Percentiles rank a stretch among this genome's conserved stretches.
These are phyloP conservation scores for Uronychia setigera DNA, from an alignment of 73 alveolate genomes.

Conservation along the genomic window DNA sequence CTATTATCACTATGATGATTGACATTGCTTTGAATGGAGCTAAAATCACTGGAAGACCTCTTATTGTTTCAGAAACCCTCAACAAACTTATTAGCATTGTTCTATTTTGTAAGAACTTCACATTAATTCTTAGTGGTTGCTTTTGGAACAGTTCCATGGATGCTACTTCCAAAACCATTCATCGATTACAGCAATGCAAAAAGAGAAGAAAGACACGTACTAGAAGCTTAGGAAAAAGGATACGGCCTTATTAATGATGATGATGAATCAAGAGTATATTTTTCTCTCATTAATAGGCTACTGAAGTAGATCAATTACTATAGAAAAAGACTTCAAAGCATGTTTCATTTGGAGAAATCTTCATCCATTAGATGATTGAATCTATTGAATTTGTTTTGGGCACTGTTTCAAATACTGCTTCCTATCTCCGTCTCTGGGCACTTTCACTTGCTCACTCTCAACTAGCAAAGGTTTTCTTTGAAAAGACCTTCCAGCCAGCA, in stretches of 20 bases:
- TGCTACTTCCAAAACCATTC: conserved; percentile 92
- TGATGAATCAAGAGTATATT: conserved; percentile 21
- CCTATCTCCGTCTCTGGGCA: conserved; percentile 99
- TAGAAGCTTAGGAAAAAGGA: conserved; percentile 29
- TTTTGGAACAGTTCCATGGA: conserved; percentile 73
- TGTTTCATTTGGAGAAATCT: conserved; percentile 85
- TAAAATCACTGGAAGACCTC: conserved; percentile 72
- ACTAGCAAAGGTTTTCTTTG: conserved; percentile 96
- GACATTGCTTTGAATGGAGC: conserved; percentile 86
- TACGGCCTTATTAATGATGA: conserved; percentile 26
- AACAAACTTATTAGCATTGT: conserved; percentile 49
- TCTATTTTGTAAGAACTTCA: conserved; percentile 18
- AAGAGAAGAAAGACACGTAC: conserved; percentile 12
- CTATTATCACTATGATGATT: conserved; percentile 88
- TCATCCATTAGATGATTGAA: conserved; percentile 96
- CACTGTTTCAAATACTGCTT: conserved; percentile 97
- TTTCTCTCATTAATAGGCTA: conserved; percentile 35
- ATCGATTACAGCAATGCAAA: not conserved
- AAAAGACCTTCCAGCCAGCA: conserved; percentile 80
- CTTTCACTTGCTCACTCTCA: conserved; percentile 98
- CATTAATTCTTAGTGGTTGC: conserved; percentile 44
- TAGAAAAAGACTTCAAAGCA: conserved; percentile 57
- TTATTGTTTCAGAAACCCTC: conserved; percentile 61
- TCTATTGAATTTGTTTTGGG: conserved; percentile 98
- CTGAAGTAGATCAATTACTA: conserved; percentile 42